Base-by-base conservation (phyloP, 345 rosid genomes). In the Boechera stricta region DNA sequence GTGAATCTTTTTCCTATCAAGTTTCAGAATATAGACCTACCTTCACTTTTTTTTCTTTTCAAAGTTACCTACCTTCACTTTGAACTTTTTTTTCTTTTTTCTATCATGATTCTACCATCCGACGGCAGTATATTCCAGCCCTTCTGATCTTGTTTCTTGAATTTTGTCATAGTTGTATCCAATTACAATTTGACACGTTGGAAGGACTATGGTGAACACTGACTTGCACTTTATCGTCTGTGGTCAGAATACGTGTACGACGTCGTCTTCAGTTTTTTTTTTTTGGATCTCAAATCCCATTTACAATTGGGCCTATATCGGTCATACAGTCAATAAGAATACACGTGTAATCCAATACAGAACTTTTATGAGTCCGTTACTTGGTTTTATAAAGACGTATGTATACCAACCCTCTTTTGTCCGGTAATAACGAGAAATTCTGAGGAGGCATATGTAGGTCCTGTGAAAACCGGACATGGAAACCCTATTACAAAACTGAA, bases 131-230 rank as follows among this genome's bases (percentile, higher is more conserved):
- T 16, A 16, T 16, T 7, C 9, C 71, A 66, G 79, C 75, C 91
- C 96, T 77, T 79, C 92, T 64, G 91, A 86, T 83, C 83, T 79
- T 48, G 81, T 84, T 77, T 86, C 47, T 42, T 42, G 47, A 42
- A 42, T 4, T 42, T 42, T 42, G 47, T 42, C 44, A 10, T 33
- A 5, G 47, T 45, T 45, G 51, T n/a, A 45, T 15, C 51, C 51
- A 45, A 15, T 45, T 15, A 45, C 2, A 45, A 5, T 15, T 45
- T 45, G 54, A 49, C 54, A 49, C 11, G 12, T 9, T 52, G 56
- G 6, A 52, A 21, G 31, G 56, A 21, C 26, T 49, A 15, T 15
- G 9, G 10, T 16, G 32, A 53, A 54, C n/a, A 8, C 21, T 45
- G 35, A 55, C 60, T 7, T 54, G 60, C 60, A 5, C 60, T 29